Evolutionary conservation across 169 alveolate species (phyloP).

Genomic region (Plasmodium gaboni): DNA sequence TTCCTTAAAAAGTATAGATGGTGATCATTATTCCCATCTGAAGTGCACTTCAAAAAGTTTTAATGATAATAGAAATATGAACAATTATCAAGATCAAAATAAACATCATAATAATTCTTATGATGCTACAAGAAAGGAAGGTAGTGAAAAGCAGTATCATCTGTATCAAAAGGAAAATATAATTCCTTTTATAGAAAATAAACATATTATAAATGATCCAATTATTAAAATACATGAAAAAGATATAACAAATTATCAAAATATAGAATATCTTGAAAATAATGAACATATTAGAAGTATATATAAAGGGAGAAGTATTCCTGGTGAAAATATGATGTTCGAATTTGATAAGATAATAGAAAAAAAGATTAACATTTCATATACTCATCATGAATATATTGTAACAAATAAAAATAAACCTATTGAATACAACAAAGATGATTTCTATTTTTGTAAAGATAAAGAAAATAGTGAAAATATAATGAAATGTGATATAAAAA

Average conservation of each 20-base stretch:
- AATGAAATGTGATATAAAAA: slow-evolving; percentile 5
- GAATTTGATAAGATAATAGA: slow-evolving; percentile 30
- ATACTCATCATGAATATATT: background rate
- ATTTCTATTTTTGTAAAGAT: slow-evolving; percentile 8
- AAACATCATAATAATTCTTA: background rate
- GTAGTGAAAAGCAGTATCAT: background rate
- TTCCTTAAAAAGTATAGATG: slow-evolving; percentile 18
- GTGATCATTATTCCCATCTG: slow-evolving; percentile 22
- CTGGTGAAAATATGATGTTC: slow-evolving; percentile 8
- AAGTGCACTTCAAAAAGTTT: slow-evolving; percentile 15
- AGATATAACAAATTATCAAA: slow-evolving; percentile 2
- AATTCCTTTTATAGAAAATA: background rate
- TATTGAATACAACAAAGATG: background rate
- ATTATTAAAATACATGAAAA: slow-evolving; percentile 8
- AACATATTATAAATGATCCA: slow-evolving; percentile 11
- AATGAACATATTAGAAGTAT: slow-evolving; percentile 10
- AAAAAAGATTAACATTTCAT: slow-evolving; percentile 4
- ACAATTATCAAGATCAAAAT: background rate
- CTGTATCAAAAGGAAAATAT: slow-evolving; percentile 7
- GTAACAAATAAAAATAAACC: slow-evolving; percentile 15
- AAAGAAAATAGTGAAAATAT: slow-evolving; percentile 8
- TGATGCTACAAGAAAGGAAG: slow-evolving; percentile 4
- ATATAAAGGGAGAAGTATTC: slow-evolving; percentile 1
- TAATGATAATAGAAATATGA: slow-evolving; percentile 23
- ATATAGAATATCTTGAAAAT: slow-evolving; percentile 19